Base-by-base conservation (phyloP, 345 rosid genomes). In the Hirschfeldia incana region DNA sequence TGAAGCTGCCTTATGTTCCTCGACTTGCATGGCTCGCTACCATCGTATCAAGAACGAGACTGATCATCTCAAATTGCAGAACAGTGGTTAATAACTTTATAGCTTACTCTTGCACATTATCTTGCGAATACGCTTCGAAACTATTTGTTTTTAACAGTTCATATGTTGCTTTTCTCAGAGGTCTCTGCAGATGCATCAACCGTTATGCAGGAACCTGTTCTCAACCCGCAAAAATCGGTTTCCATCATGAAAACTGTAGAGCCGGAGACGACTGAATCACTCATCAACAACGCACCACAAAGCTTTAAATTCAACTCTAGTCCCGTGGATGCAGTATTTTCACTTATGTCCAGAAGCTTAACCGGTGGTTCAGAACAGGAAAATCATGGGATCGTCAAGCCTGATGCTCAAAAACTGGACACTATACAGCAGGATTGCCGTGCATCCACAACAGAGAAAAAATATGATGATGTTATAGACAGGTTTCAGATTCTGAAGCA, bases 1-100 rank as follows among this genome's bases (percentile, higher is more conserved):
- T 67, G 98, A 94, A 84, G 97, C 97, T 69, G 84, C 87, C 68
- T 83, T 94, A 72, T 94, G 91, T 81, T 87, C 91, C 69, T 81
- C 85, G 71, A 87, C 86, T 83, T 87, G 83, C 84, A 87, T 79
- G 83, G 87, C 92, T 73, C 94, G 98, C 69, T 91, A 82, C 71
- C 82, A 85, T 74, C 92, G 85, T 21, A 79, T 90, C 82, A 90
- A 87, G 75, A 66, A 74, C 8, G 91, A 90, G 81, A 78, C 89
- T 84, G 91, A 81, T 58, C 85, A 77, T 73, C 61, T 70, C 78
- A 76, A 82, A 74, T 68, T 55, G 16, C 85, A 71, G 34, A 51
- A 72, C 60, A 74, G 33, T 73, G 89, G 94, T 91, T 78, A 69
- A 77, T 59, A 70, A 64, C 62, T 75, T 75, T 53, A 72, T 37